Evolutionary conservation across 257 asterid genomes (phyloP).

Genomic region (Solanum sitiens): DNA sequence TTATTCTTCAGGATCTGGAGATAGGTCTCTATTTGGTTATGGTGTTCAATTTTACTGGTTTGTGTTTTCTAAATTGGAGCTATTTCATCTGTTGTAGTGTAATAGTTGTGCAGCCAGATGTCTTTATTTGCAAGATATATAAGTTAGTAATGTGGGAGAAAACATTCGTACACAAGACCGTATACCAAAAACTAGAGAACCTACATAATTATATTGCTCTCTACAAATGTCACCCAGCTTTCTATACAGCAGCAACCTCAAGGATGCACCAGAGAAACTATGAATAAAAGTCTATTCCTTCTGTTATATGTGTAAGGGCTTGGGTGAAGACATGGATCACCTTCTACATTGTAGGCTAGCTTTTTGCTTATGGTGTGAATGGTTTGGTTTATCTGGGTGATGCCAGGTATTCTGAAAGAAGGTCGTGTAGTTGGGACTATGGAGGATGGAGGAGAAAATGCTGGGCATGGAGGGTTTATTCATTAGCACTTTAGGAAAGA

Average conservation of each 20-base stretch:
- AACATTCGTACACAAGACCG: background rate
- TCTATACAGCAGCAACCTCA: background rate
- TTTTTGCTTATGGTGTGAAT: background rate
- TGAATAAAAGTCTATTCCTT: background rate
- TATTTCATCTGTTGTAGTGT: background rate
- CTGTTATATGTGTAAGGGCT: background rate
- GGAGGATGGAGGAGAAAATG: background rate
- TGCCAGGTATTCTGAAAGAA: background rate
- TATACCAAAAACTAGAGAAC: background rate
- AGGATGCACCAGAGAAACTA: background rate
- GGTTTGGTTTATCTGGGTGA: background rate
- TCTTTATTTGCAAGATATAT: background rate
- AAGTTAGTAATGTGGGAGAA: background rate
- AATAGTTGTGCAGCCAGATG: background rate
- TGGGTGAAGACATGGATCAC: background rate
- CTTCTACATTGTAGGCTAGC: background rate
- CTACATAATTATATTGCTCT: background rate
- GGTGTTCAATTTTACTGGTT: background rate
- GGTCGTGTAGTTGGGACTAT: background rate
- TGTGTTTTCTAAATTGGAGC: background rate
- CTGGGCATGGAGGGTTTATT: background rate
- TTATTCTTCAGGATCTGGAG: background rate
- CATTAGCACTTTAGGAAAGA: background rate
- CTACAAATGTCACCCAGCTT: background rate
- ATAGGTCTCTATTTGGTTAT: background rate